Evolutionary conservation across 306 rosid species (phyloP), one percentile per base, ranked within the genome.

Genomic region (Rosa rugosa): DNA sequence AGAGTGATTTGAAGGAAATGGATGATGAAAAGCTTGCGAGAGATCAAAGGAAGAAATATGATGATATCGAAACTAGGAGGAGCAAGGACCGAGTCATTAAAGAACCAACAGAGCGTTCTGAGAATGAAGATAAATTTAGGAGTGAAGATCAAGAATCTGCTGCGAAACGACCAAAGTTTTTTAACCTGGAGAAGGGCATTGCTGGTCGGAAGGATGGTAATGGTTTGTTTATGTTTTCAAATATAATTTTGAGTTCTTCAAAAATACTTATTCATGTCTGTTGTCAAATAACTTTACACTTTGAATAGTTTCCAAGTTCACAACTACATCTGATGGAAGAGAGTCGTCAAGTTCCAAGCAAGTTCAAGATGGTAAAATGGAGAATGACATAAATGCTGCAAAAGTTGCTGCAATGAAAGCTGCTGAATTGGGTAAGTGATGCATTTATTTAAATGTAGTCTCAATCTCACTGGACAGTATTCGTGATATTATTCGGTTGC

Each of bases 381-480:
- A 86, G 51, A 88, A 71, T 86, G 89, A 95, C 80, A 13, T 89
- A 36, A 88, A 88, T 84, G 91, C 89, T 79, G 97, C 99, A 10
- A 95, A 95, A 85, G 79, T 88, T 87, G 98, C 98, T 17, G 99
- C 99, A 22, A 90, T 95, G 90, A 93, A 89, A 86, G 99, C 99
- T 80, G 99, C 99, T 83, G 99, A 93, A 88, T 76, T 91, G 86
- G 99, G 98, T 91, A 86, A 51, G 72, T 81, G 0, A 18, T 36
- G 27, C 46, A 56, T 75, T 50, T 59, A 11, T 80, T 11, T 42
- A 27, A 40, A 60, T 8, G 25, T 73, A 82, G 57, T 54, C 38
- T 66, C 69, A 11, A 49, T 54, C 25, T 44, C 62, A 38, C 20
- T 1, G 9, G 54, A 41, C 27, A 17, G 23, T 46, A 36, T 16